phyloP scores from a whole-genome alignment of 345 rosid genomes.

The Camelina neglecta region DNA sequence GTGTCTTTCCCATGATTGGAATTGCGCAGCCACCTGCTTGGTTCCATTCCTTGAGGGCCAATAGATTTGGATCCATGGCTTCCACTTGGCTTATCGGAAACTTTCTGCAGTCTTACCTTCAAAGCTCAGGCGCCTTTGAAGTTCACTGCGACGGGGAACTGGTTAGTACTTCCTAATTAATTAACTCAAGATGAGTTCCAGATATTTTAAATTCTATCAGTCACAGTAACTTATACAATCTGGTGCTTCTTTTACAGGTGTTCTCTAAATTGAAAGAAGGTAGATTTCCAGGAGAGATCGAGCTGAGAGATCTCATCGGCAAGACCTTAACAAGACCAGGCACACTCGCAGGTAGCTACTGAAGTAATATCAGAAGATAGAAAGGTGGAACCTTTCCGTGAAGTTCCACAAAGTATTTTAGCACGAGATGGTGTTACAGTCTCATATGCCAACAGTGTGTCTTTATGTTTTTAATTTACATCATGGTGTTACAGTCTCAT shows the following conservation, averaged over 20 bases:
- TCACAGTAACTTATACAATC: slow-evolving; percentile 3
- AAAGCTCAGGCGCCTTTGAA: slow-evolving; percentile 92
- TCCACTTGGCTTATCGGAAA: slow-evolving; percentile 90
- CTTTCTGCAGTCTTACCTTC: slow-evolving; percentile 78
- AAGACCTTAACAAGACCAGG: slow-evolving; percentile 51
- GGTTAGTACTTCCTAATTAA: slow-evolving; percentile 54
- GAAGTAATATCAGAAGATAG: slow-evolving; percentile 23
- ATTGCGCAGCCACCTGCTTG: slow-evolving; percentile 69
- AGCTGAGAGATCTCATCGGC: slow-evolving; percentile 69
- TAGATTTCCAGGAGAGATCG: slow-evolving; percentile 89
- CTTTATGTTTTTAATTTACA: background rate
- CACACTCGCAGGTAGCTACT: slow-evolving; percentile 32
- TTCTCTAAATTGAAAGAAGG: slow-evolving; percentile 82
- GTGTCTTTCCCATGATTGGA: slow-evolving; percentile 76
- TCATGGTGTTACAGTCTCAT: background rate
- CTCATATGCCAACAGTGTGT: slow-evolving; percentile 11
- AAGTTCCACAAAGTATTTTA: background rate
- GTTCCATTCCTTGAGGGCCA: slow-evolving; percentile 72
- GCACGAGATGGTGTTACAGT: slow-evolving; percentile 9
- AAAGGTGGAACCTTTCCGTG: background rate
- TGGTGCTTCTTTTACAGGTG: slow-evolving; percentile 52
- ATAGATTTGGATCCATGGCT: slow-evolving; percentile 87
- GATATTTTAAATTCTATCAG: slow-evolving; percentile 6
- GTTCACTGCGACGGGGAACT: slow-evolving; percentile 65
- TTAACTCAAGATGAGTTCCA: background rate